Evolutionary conservation across 345 rosid genomes (phyloP), one percentile per base, ranked within the genome.

Genomic region (Turnera subulata): DNA sequence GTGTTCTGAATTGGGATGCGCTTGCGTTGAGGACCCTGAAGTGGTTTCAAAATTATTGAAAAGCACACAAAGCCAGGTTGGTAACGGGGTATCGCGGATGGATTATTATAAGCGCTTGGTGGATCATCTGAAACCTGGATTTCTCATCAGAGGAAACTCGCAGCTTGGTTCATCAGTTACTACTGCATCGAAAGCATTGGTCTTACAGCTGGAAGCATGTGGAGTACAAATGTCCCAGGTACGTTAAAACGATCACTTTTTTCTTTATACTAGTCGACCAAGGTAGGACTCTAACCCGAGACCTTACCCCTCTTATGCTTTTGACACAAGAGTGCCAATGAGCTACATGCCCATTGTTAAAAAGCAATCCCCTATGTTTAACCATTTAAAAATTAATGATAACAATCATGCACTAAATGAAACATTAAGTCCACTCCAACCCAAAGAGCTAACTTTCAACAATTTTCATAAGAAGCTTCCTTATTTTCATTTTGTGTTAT

Each of bases 11-110:
- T 46, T 26, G 11, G 70, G 81, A 20, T 66, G 61, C 44, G 20
- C 82, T 1, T 84, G 85, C 47, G 66, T 74, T 11, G 83, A 87
- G 4, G 80, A 78, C 63, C 75, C 84, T 1, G 79, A 69, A 13
- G 66, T 70, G 5, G 74, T 78, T 47, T 26, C 16, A 20, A 49
- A 58, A 53, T 48, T 81, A 60, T 62, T 54, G 32, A 56, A 29
- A 19, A 18, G 51, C n/a, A 17, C 49, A 1, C 16, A 11, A 19
- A 67, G 29, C 55, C 70, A 46, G 25, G 25, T 22, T 49, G 61
- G 48, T 38, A 45, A 35, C 13, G 73, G 38, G n/a, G 67, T 14
- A 11, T 39, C 55, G 54, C 63, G 46, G 50, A 39, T n/a, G 3
- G 0, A 43, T 5, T 35, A 72, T 52, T 88, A 83, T 66, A 25